phyloP scores from a whole-genome alignment of 176 grass and related monocot genomes.

The Eleusine coracana region DNA sequence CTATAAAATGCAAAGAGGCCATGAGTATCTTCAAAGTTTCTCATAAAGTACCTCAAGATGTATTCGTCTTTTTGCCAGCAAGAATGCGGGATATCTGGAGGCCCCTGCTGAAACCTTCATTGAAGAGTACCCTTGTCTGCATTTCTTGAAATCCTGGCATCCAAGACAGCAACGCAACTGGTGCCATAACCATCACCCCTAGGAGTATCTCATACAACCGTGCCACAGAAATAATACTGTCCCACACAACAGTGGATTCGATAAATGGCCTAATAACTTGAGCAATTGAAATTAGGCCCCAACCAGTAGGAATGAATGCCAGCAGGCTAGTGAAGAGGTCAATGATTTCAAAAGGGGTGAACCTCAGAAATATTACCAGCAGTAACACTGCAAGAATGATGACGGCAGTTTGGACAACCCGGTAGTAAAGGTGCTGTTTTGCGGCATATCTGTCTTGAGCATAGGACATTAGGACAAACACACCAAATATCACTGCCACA shows the following conservation, averaged over 20 bases:
- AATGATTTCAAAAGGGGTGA: slow-evolving; percentile 78
- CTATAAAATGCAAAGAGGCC: background rate
- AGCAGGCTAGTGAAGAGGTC: slow-evolving; percentile 89
- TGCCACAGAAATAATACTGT: slow-evolving; percentile 69
- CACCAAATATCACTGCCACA: slow-evolving; percentile 66
- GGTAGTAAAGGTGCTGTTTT: slow-evolving; percentile 87
- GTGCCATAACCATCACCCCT: slow-evolving; percentile 84
- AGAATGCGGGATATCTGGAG: slow-evolving; percentile 96
- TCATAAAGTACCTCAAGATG: slow-evolving; percentile 76
- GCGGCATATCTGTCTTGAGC: slow-evolving; percentile 75
- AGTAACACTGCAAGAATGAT: slow-evolving; percentile 66
- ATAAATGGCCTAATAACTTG: slow-evolving; percentile 95
- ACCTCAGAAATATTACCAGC: slow-evolving; percentile 77
- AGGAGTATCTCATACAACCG: slow-evolving; percentile 91
- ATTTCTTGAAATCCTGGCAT: slow-evolving; percentile 97
- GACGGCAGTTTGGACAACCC: slow-evolving; percentile 61
- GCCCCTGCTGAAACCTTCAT: slow-evolving; percentile 95
- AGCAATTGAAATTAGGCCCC: slow-evolving; percentile 95
- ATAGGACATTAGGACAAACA: slow-evolving; percentile 80
- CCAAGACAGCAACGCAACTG: slow-evolving; percentile 89
- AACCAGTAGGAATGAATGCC: slow-evolving; percentile 96
- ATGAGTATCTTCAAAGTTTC: slow-evolving; percentile 2
- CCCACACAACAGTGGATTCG: slow-evolving; percentile 78
- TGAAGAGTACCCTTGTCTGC: slow-evolving; percentile 97
- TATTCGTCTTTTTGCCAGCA: slow-evolving; percentile 75